Evolutionary conservation across 2,329 filamentous ascomycete genomes (phyloP), one percentile per base, ranked within the genome.

Genomic region (Xylariaceae sp.): DNA sequence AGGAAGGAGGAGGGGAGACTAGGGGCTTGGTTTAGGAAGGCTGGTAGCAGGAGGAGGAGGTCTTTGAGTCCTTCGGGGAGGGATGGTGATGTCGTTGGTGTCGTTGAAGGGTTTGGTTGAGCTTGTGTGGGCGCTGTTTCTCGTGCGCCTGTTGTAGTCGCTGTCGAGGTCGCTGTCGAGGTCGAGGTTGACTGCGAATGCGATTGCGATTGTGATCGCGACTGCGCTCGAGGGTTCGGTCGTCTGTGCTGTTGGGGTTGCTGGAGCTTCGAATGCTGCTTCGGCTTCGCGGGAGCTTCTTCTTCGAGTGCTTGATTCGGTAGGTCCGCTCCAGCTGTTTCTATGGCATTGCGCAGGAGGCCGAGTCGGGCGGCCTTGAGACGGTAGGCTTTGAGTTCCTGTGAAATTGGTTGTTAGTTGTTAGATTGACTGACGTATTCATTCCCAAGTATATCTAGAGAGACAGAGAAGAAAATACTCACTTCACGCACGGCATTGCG

Each of bases 21-120:
- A n/a, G 58, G 46, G 12, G 62, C 53, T 2, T 60, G 54, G 12
- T 63, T 58, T 7, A 73, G 61, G 23, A 77, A 62, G 0, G 72
- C 59, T 0, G 73, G 71, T 3, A 82, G 65, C 13, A 81, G 62
- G 31, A 76, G 53, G 31, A 81, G 64, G 8, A 78, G 65, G 44
- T 79, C 71, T 34, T 72, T 44, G 3, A 79, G 66, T 9, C 69
- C 64, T 7, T 65, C 60, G 3, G 70, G 66, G 11, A 24, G 21
- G 11, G 21, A 6, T 6, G 21, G 21, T 24, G 21, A 7, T 24
- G 21, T n/a, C n/a, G n/a, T n/a, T n/a, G n/a, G n/a, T n/a, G n/a
- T n/a, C n/a, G n/a, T n/a, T n/a, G n/a, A n/a, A n/a, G n/a, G n/a
- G n/a, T n/a, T n/a, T n/a, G n/a, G n/a, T n/a, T n/a, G n/a, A n/a